Evolutionary conservation across 192 early-diverging fungal genomes (phyloP), one percentile per base, ranked within the genome.

Genomic region (Linnemannia hyalina): DNA sequence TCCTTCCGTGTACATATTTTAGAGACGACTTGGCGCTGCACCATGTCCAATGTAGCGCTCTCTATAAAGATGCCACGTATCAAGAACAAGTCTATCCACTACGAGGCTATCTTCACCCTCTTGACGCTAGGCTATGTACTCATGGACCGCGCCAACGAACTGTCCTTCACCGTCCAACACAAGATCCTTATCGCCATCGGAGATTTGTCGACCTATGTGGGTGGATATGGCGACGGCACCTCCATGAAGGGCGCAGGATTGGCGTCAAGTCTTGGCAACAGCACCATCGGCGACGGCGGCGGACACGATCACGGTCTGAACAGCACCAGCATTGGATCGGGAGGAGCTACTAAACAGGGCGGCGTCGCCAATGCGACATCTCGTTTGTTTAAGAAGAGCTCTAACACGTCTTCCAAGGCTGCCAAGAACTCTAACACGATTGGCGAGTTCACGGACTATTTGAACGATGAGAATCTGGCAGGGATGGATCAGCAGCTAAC

Each of bases 11-110:
- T 55, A 52, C 11, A 22, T 13, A 0, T 23, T 16, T 6, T 38
- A 92, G 92, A 90, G 76, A 90, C 90, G n/a, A 90, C 90, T 82
- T 93, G 92, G 92, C 89, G 91, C 7, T 93, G 90, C 9, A 89
- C 91, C 18, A 63, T 92, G 6, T 90, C 89, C 69, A 89, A 88
- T 47, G 82, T 89, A n/a, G 81, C 89, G 2, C 82, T 90, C 32
- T 85, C 88, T 1, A 74, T 83, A 47, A 89, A 90, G 73, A 88
- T 91, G 74, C 90, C 91, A 23, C 88, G 89, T 18, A 78, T 93
- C 15, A 81, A 79, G 32, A 90, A 90, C 44, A 81, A 85, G 70
- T 88, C 85, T 23, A 90, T 92, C 35, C 80, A 90, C 70, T 92
- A 90, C 70, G 92, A 93, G 73, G 88, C 90, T 32, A 90, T 91